These are phyloP conservation scores for Coleophoma crateriformis DNA, from an alignment of 2,329 filamentous ascomycete genomes.

Conservation along the genomic window DNA sequence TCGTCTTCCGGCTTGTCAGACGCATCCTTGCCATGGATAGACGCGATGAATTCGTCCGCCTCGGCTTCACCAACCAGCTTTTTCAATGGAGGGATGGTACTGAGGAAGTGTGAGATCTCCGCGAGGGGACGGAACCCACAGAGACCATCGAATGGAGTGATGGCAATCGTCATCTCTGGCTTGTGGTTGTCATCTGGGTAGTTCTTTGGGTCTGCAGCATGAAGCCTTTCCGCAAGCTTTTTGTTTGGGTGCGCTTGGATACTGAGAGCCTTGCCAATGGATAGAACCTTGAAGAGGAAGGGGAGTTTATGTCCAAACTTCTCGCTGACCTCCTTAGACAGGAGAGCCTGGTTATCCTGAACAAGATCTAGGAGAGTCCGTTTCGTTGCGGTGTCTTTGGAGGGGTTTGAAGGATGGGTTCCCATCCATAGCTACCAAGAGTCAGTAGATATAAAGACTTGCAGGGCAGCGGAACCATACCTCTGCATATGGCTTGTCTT, in stretches of 20 bases:
- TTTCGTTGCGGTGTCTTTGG: conserved; percentile 79
- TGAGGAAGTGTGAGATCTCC: conserved; percentile 78
- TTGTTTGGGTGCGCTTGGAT: conserved; percentile 98
- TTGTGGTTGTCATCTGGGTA: conserved; percentile 99
- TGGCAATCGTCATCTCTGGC: conserved; percentile 97
- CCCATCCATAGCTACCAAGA: conserved; percentile 88
- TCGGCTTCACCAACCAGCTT: conserved; percentile 61
- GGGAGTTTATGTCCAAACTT: conserved; percentile 80
- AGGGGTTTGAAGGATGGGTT: conserved; percentile 92
- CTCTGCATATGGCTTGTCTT: conserved; percentile 92
- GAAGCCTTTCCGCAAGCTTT: conserved; percentile 83
- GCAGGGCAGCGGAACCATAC: conserved; percentile 37
- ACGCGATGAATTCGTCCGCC: conserved; percentile 47
- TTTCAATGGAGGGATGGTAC: conserved; percentile 55
- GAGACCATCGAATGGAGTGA: conserved; percentile 92
- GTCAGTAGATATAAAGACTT: conserved; percentile 8
- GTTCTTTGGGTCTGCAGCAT: conserved; percentile 82
- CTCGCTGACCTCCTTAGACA: conserved; percentile 67
- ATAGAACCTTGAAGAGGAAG: conserved; percentile 97
- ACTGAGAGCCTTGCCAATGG: conserved; percentile 90
- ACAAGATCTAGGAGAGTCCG: conserved; percentile 83
- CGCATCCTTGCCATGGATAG: conserved; percentile 49
- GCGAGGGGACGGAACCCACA: conserved; percentile 87
- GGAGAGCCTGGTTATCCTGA: conserved; percentile 76
- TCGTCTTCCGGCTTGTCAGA: conserved; percentile 30